phyloP scores from a whole-genome alignment of 345 rosid species.

The Clarkia xantiana region DNA sequence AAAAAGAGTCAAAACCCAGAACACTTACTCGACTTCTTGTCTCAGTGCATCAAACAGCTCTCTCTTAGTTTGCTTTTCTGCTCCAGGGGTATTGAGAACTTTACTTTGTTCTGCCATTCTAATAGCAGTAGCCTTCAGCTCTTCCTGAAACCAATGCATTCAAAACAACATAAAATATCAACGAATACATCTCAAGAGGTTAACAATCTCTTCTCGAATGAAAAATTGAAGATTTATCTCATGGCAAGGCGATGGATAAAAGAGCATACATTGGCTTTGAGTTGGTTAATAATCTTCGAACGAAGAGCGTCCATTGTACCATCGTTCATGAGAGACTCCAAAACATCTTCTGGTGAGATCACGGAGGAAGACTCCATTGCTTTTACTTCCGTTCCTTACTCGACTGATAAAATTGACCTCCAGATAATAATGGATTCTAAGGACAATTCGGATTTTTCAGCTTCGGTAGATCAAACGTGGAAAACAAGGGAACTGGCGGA shows the following conservation, averaged over 20 bases:
- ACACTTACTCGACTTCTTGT: slow-evolving; percentile 70
- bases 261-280: slow-evolving; percentile 63
- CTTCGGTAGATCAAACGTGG: too few species aligned
- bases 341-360: slow-evolving; percentile 68
- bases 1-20: neutral
- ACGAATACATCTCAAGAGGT: neutral
- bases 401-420: neutral
- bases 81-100: slow-evolving; percentile 78
- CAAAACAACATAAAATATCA: neutral
- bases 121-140: slow-evolving; percentile 62
- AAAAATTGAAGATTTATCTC: neutral
- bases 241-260: slow-evolving; percentile 1
- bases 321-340: slow-evolving; percentile 79
- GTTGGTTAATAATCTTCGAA: slow-evolving; percentile 74
- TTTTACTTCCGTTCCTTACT: neutral
- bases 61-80: slow-evolving; percentile 81
- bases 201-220: too few species aligned
- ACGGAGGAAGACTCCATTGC: slow-evolving; percentile 52
- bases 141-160: slow-evolving; percentile 34
- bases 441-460: too few species aligned
- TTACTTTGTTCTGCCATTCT: slow-evolving; percentile 83
- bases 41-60: slow-evolving; percentile 83
- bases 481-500: too few species aligned
- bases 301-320: slow-evolving; percentile 77
- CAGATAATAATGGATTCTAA: too few species aligned